Conservation (phyloP, 768 basidiomycete species). For the Phlegmacium glaucopus region DNA sequence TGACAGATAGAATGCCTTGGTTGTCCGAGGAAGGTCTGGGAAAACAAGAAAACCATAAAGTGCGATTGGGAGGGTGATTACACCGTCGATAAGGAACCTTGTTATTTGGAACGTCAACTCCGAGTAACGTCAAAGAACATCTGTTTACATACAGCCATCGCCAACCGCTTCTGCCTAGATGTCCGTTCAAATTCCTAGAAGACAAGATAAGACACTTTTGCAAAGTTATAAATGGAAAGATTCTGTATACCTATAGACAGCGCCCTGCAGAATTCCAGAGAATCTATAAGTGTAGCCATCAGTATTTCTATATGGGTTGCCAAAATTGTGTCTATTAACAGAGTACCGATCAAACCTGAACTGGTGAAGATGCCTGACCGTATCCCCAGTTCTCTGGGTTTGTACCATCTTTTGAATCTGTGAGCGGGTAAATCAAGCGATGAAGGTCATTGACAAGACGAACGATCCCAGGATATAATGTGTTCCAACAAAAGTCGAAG, state of each 20-base stretch:
- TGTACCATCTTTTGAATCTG: constrained; percentile 54
- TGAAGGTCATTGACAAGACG: constrained; percentile 18
- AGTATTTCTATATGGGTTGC: not conserved
- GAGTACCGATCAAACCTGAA: constrained; percentile 56
- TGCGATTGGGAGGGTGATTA: constrained; percentile 71
- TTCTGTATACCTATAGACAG: constrained; percentile 47
- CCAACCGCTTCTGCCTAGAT: constrained; percentile 57
- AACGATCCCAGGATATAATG: constrained; percentile 73
- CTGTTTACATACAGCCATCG: constrained; percentile 52
- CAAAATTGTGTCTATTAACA: constrained; percentile 35
- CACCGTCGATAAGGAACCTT: constrained; percentile 67
- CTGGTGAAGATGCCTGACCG: constrained; percentile 71
- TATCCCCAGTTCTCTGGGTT: constrained; percentile 64
- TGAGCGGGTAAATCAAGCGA: not conserved
- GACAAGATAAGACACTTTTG: not conserved
- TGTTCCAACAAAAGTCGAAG: constrained; percentile 74
- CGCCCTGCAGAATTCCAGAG: constrained; percentile 62
- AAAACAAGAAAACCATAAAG: constrained; percentile 70
- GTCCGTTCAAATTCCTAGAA: constrained; percentile 49
- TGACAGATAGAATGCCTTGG: constrained; percentile 60
- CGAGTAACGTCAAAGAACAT: not conserved
- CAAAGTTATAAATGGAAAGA: not conserved
- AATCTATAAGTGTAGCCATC: constrained; percentile 37
- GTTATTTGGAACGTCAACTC: constrained; percentile 3
- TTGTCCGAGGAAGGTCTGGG: constrained; percentile 66